Conservation (phyloP, 768 basidiomycete species). For the Harrya chromipes region DNA sequence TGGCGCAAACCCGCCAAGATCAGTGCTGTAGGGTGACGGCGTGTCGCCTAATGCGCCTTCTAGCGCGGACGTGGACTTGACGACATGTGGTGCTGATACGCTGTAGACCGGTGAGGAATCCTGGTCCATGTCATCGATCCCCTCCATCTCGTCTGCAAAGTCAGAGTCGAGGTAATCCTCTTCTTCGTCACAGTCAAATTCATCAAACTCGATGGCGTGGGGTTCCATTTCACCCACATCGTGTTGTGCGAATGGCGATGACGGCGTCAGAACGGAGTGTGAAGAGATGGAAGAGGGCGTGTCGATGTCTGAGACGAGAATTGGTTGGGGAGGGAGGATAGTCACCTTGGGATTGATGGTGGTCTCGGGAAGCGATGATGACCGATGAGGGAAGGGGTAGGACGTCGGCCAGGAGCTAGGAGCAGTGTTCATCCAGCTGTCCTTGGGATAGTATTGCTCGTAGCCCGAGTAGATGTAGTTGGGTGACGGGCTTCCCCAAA, state of each 20-base stretch:
- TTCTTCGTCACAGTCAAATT: constrained; percentile 33
- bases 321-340: constrained; percentile 22
- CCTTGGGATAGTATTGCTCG: constrained; percentile 25
- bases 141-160: constrained; percentile 33
- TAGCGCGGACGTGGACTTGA: constrained; percentile 32
- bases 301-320: constrained; percentile 25
- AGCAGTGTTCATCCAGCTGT: constrained; percentile 7
- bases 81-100: constrained; percentile 19
- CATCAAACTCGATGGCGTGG: constrained; percentile 29
- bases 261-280: constrained; percentile 30
- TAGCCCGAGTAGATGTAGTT: constrained; percentile 21
- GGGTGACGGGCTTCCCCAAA: constrained; percentile 18
- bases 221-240: constrained; percentile 7
- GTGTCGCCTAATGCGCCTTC: constrained; percentile 31
- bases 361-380: constrained; percentile 15
- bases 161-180: constrained; percentile 31
- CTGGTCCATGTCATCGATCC: constrained; percentile 19
- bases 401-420: constrained; percentile 22
- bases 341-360: constrained; percentile 29
- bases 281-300: constrained; percentile 33
- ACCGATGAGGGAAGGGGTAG: constrained; percentile 12
- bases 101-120: constrained; percentile 19
- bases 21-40: constrained; percentile 8
- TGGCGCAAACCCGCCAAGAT: constrained; percentile 9
- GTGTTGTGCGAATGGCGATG: constrained; percentile 27